phyloP scores from a whole-genome alignment of 2,329 filamentous ascomycete species.

The Diplodia intermedia region DNA sequence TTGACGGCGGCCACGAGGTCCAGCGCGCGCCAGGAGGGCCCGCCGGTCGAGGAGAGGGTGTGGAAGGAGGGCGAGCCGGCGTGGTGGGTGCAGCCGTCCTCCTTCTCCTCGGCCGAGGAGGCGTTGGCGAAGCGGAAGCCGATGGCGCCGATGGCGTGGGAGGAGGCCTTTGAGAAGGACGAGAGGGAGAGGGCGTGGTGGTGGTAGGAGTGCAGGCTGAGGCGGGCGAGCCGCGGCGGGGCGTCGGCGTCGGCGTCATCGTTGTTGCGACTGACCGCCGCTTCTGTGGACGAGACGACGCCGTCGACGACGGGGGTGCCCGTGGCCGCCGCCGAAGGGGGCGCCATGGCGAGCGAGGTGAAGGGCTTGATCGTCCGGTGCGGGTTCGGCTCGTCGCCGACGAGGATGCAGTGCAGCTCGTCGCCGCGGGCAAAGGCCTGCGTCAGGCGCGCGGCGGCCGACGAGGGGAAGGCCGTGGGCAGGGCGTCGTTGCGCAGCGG shows the following conservation, averaged over 20 bases:
- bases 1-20: constrained; percentile 2
- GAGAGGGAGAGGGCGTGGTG: constrained; percentile 36
- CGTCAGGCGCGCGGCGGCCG: constrained; percentile 30
- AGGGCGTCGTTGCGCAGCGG: constrained; percentile 41
- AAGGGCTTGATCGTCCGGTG: constrained; percentile 41
- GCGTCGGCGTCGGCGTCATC: constrained; percentile 32
- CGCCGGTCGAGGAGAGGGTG: background rate
- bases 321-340: background rate
- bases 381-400: constrained; percentile 39
- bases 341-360: constrained; percentile 41
- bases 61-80: constrained; percentile 35
- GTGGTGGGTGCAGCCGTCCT: constrained; percentile 38
- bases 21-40: constrained; percentile 3
- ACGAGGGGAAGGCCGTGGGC: constrained; percentile 34
- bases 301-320: background rate
- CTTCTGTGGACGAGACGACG: background rate
- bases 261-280: too few relatives aligned
- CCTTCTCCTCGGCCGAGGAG: background rate
- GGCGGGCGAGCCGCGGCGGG: constrained; percentile 33
- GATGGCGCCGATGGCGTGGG: constrained; percentile 39
- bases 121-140: constrained; percentile 35
- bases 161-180: constrained; percentile 35
- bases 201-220: constrained; percentile 40
- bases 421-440: constrained; percentile 34
- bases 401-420: constrained; percentile 41